Conservation (phyloP, 805 yeast genomes). For the Saccharomycopsis javanensis region DNA sequence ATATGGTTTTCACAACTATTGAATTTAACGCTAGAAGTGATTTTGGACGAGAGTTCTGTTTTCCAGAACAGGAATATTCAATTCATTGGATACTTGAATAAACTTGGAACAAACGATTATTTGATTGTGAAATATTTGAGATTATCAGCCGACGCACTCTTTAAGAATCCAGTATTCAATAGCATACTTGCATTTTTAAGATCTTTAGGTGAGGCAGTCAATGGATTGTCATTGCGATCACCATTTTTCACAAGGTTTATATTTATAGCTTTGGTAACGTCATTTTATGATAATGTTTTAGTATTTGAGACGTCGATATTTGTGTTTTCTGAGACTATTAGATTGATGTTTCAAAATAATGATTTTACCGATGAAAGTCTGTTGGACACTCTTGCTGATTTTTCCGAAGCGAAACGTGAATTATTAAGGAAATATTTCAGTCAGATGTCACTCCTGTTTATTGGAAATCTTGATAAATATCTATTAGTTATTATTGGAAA, state of each 20-base stretch:
- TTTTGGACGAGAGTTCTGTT: constrained; percentile 3
- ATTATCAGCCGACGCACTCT: background rate
- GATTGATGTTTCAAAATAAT: background rate
- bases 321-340: background rate
- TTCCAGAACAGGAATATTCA: constrained; percentile 10
- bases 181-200: constrained; percentile 1
- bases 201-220: constrained; percentile 8
- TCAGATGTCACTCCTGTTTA: background rate
- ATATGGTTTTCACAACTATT: constrained; percentile 5
- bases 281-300: constrained; percentile 3
- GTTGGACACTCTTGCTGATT: background rate
- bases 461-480: constrained; percentile 1
- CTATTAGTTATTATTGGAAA: background rate
- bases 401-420: background rate
- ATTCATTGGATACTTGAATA: constrained; percentile 9
- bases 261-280: background rate
- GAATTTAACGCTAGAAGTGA: background rate
- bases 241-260: background rate
- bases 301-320: constrained; percentile 6
- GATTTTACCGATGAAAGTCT: background rate
- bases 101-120: constrained; percentile 9
- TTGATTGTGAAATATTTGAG: constrained; percentile 2
- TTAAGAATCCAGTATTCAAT: background rate
- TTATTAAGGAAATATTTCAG: background rate
- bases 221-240: constrained; percentile 1